A percentile compares a stretch with the other conserved stretches of the same genome.
Conservation (phyloP, 768 basidiomycete species). For the Kwoniella sp. region DNA sequence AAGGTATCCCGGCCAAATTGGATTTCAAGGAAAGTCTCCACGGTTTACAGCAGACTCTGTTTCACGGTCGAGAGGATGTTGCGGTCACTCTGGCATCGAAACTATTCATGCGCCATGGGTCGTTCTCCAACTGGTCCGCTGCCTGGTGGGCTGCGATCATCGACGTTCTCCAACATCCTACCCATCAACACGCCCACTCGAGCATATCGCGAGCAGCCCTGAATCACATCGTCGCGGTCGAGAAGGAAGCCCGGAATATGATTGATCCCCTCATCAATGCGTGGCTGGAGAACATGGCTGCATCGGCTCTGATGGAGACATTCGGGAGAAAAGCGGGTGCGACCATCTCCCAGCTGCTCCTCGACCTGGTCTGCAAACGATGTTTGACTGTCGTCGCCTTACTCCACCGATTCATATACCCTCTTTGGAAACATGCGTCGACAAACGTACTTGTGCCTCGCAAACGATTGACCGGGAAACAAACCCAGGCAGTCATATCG, state of each 20-base stretch:
- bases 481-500: constrained; percentile 23
- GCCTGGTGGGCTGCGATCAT: constrained; percentile 33
- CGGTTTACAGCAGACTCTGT: constrained; percentile 16
- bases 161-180: constrained; percentile 13
- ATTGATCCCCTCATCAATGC: constrained; percentile 20
- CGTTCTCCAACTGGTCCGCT: constrained; percentile 27
- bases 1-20: constrained; percentile 7
- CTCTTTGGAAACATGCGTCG: constrained; percentile 37
- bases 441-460: constrained; percentile 15
- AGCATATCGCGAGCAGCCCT: constrained; percentile 9
- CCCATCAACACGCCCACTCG: constrained; percentile 1
- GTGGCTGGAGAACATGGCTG: constrained; percentile 33
- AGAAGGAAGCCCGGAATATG: neutral
- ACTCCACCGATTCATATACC: constrained; percentile 27
- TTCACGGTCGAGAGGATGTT: constrained; percentile 5
- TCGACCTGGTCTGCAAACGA: constrained; percentile 33
- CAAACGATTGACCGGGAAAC: constrained; percentile 22
- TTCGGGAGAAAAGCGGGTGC: constrained; percentile 13
- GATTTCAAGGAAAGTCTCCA: constrained; percentile 22
- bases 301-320: constrained; percentile 11
- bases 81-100: constrained; percentile 16
- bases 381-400: constrained; percentile 27
- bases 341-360: constrained; percentile 17
- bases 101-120: constrained; percentile 31
- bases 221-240: constrained; percentile 26